Conservation (phyloP, 2,329 filamentous ascomycete genomes). For the Cercospora sojina region DNA sequence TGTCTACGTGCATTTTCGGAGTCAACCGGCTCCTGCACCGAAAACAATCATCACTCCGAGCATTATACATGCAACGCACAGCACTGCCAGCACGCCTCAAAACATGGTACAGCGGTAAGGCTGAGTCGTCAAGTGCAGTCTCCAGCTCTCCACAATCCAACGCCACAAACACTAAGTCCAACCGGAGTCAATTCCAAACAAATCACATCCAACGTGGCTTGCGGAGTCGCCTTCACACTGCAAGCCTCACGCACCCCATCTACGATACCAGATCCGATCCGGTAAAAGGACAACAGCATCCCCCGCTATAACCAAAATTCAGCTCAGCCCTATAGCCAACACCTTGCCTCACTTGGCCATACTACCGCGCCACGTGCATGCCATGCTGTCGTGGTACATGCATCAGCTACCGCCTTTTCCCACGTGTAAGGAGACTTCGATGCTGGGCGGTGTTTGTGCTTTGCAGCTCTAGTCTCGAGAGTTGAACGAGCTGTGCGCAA, state of each 20-base stretch:
- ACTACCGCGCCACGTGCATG: conserved; percentile 5
- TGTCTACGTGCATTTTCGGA: not conserved
- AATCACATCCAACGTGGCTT: conserved; percentile 14
- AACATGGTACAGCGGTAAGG: conserved; percentile 9
- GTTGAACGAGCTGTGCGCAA: not conserved
- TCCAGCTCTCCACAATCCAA: conserved; percentile 3
- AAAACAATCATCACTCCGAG: not conserved
- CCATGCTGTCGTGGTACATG: conserved; percentile 2
- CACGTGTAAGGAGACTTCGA: not conserved
- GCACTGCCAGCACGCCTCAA: not conserved
- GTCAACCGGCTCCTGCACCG: not conserved
- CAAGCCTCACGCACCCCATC: conserved; percentile 11
- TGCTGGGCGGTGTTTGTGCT: not conserved
- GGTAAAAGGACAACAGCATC: not conserved
- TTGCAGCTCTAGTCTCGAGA: not conserved
- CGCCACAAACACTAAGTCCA: not conserved
- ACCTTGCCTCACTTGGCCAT: not conserved
- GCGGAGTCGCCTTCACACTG: conserved; percentile 15
- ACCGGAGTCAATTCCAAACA: conserved; percentile 1
- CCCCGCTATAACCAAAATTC: not conserved
- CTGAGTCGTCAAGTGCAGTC: conserved; percentile 9
- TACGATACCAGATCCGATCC: conserved; percentile 7
- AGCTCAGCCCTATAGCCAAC: conserved; percentile 12
- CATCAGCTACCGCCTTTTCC: conserved; percentile 1
- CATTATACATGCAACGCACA: conserved; percentile 4